Base-by-base conservation (phyloP, 768 basidiomycete genomes). In the Gymnopilus dilepis region DNA sequence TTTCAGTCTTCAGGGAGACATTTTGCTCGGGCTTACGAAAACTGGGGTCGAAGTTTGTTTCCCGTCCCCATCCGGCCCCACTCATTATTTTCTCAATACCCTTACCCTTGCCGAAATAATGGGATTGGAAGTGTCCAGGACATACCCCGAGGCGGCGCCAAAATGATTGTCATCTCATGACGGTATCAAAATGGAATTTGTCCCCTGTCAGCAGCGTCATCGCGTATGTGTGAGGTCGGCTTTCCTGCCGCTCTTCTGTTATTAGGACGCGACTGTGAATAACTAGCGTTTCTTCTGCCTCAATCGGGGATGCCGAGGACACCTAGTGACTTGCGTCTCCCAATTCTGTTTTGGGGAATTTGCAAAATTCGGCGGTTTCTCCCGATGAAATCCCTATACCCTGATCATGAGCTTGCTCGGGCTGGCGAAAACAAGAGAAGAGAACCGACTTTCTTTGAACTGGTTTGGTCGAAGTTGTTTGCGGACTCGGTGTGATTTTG, bases 401-500 rank as follows among this genome's bases (percentile, higher is more conserved):
- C 30, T n/a, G n/a, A n/a, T n/a, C n/a, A n/a, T n/a, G n/a, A n/a
- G n/a, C n/a, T 37, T 60, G 24, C 48, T n/a, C 58, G 19, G 52
- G 56, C 28, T 60, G 48, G 8, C 19, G 57, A n/a, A 56, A 56
- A 12, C 48, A 59, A 33, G 55, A 60, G 53, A 59, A 33, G 55
- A 60, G 53, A 64, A 53, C 42, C 59, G 31, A 72, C 74, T 66
- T 67, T 70, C 74, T 66, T 67, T 70, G 53, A 71, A 68, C 50
- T 64, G 67, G 65, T 67, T 68, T 63, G 71, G 76, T 55, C 72
- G 69, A 31, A 74, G 64, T 50, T 48, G 74, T 71, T 64, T 80
- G 70, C 38, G 71, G 81, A 63, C 84, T 82, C 82, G 82, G 83
- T 67, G 67, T 82, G 58, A 71, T 84, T 62, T 73, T 85, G 58